Percentiles rank a stretch among this genome's conserved stretches.
These are phyloP conservation scores for Catenaria anguillulae DNA, from an alignment of 371 early-diverging fungal species.

Conservation along the genomic window DNA sequence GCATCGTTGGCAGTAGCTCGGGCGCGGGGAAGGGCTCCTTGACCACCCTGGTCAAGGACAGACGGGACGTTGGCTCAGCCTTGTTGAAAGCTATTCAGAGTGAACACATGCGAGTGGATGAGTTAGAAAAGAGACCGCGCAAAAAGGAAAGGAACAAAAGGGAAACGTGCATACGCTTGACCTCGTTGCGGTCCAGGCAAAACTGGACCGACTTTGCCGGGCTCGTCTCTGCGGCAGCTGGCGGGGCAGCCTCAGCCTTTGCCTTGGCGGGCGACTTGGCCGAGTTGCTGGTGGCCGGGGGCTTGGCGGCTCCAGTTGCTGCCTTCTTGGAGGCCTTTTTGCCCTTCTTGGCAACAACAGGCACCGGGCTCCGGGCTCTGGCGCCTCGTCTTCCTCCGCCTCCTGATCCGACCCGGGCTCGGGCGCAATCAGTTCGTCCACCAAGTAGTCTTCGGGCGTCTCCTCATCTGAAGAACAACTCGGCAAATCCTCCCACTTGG, in stretches of 20 bases:
- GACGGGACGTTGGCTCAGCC: background rate
- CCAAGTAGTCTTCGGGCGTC: background rate
- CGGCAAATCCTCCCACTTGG: background rate
- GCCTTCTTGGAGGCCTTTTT: too few species aligned
- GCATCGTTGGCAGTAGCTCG: background rate
- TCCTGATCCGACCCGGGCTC: background rate
- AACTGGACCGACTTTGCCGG: background rate
- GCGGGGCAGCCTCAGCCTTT: background rate
- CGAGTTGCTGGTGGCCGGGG: too few species aligned
- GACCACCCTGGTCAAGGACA: background rate
- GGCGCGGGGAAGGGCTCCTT: background rate
- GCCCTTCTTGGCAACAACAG: too few species aligned
- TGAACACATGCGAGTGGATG: background rate
- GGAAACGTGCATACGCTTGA: background rate
- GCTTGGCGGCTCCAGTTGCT: too few species aligned
- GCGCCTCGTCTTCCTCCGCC: background rate
- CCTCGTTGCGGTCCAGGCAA: background rate
- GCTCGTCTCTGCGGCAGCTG: background rate
- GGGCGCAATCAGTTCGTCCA: background rate
- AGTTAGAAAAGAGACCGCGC: background rate
- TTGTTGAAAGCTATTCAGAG: background rate
- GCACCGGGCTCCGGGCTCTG: background rate
- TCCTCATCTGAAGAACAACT: background rate
- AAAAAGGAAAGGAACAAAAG: background rate
- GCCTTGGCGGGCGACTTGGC: too few species aligned